Evolutionary conservation across 2,329 filamentous ascomycete genomes (phyloP), one percentile per base, ranked within the genome.

Genomic region (Dothiorella sarmentorum): DNA sequence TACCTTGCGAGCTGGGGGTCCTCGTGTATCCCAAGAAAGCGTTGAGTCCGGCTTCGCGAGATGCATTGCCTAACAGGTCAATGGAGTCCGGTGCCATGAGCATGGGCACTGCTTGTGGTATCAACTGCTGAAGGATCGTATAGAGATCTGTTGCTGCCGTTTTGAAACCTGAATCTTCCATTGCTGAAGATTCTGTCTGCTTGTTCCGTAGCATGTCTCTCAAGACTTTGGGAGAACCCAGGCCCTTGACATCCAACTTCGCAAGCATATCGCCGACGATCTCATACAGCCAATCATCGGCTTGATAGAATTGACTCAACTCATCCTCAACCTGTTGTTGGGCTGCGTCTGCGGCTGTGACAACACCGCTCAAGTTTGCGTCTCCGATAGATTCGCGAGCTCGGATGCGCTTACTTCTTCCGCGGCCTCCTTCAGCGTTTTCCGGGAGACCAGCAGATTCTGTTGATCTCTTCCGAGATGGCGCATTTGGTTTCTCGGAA

Each of bases 381-480:
- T 83, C 81, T 6, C 74, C 76, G 51, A 80, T 75, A 7, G 81
- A 82, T 62, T 85, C 84, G 61, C 85, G 78, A 27, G 83, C 82
- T 55, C 83, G 80, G 17, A 84, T 80, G 33, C 85, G 78, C 65
- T 84, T 84, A 67, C 84, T 86, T 65, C 84, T 83, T 11, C 75
- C 73, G 47, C 84, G 78, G 18, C 79, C 78, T 51, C 80, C 80
- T 61, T 86, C 84, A 11, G 74, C 73, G 11, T 76, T 77, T 53
- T 86, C 85, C 2, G 83, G 78, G 26, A 85, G 75, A 9, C 81
- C 82, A 49, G 83, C 81, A 18, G 80, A 82, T 53, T 85, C 81
- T 13, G 81, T 82, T 2, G 84, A 86, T 59, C 85, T 76, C 68
- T 87, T 87, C 18, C 84, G 78, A 20, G 77, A 77, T 10, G 73